Base-by-base conservation (phyloP, 1,139 yeast species). In the Lodderomyces oxycetoniae region DNA sequence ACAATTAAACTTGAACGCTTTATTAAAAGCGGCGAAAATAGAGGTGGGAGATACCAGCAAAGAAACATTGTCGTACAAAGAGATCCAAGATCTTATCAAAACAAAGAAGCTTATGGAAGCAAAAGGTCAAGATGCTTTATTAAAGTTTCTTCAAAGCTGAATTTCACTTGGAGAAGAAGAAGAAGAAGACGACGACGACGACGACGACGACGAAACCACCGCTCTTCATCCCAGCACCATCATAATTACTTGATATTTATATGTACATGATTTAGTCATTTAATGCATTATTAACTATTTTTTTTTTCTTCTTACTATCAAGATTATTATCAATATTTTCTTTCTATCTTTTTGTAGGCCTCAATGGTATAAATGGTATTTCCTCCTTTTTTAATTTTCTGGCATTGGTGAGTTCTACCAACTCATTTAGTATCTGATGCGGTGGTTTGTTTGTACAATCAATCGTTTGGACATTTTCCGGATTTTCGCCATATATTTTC, bases 91-190 rank as follows among this genome's bases (percentile, higher is more conserved):
- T 36, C 59, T 86, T 22, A 45, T 67, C 25, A 63, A 73, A 13
- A 71, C 88, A 35, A 80, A 78, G 49, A 63, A 65, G 43, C 59
- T 88, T 37, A 70, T 89, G 54, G 69, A 75, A 40, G 40, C 71
- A 28, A 88, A 84, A 55, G 95, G 95, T 1, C 73, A 72, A 45
- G 84, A 79, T 4, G 74, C 74, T 29, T 55, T 89, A 34, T 37
- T 86, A 45, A 56, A 72, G 29, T 85, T 84, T 53, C 63, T 85
- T 41, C 63, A 49, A 28, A 45, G 48, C 26, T 14, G 10, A 19
- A n/a, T 22, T 19, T 7, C 21, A 11, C 5, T n/a, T 19, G 12
- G 7, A 12, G 6, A 15, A 15, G 20, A 22, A 23, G 12, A 30
- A n/a, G n/a, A n/a, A n/a, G n/a, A n/a, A n/a, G n/a, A n/a, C n/a